Percentiles rank a stretch among this genome's conserved stretches.
These are phyloP conservation scores for Silene vulgaris DNA, from an alignment of 179 eudicot genomes.

Conservation along the genomic window DNA sequence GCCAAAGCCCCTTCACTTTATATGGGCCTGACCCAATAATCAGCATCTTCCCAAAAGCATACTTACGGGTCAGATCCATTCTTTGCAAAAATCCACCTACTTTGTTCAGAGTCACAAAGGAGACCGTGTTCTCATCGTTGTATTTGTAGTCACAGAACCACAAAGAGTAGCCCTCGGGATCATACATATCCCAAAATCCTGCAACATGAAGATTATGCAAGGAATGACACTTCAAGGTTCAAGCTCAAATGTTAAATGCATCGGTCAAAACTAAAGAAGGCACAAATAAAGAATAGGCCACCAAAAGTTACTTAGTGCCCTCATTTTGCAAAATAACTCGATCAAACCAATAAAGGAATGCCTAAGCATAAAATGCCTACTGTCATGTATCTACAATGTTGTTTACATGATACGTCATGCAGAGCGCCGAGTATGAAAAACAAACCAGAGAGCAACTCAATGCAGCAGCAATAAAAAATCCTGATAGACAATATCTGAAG, in stretches of 20 bases:
- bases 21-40: slow-evolving; percentile 62
- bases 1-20: slow-evolving; percentile 87
- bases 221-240: too few relatives aligned
- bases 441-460: too few relatives aligned
- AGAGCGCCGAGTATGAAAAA: too few relatives aligned
- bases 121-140: slow-evolving; percentile 71
- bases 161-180: slow-evolving; percentile 78
- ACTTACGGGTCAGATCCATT: slow-evolving; percentile 82
- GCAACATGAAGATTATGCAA: slow-evolving; percentile 9
- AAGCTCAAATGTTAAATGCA: too few relatives aligned
- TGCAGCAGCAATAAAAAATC: neutral
- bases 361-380: too few relatives aligned
- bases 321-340: neutral
- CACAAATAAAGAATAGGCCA: too few relatives aligned
- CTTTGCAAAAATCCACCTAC: slow-evolving; percentile 72
- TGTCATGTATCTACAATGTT: too few relatives aligned
- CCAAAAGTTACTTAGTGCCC: neutral
- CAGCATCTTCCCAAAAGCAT: slow-evolving; percentile 88
- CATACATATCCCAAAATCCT: slow-evolving; percentile 96
- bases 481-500: neutral
- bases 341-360: neutral
- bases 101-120: slow-evolving; percentile 72
- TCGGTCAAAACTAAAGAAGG: too few relatives aligned
- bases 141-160: slow-evolving; percentile 75
- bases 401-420: too few relatives aligned